Evolutionary conservation across 306 rosid genomes (phyloP), one percentile per base, ranked within the genome.

Genomic region (Carpinus fangiana): DNA sequence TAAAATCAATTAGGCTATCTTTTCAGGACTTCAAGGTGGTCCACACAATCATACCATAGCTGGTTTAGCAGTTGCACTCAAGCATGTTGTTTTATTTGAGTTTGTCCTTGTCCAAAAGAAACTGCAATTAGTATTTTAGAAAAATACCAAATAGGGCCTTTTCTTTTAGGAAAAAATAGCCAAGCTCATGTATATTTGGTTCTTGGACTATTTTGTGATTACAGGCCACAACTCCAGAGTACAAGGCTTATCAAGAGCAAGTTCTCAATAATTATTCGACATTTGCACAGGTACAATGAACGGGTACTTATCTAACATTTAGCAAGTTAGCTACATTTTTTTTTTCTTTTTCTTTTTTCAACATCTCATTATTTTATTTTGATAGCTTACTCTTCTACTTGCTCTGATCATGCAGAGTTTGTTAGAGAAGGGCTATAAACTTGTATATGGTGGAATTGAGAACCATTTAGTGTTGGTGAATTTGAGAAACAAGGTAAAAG

Each of bases 1-100:
- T 88, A 94, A 88, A 86, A 93, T 93, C 75, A 93, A 93, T 70
- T 91, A 88, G 84, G 97, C 98, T 81, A 92, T 93, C 82, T 93
- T 93, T 81, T 97, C 97, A 72, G 97, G 98, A 84, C 93, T 93
- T 74, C 98, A 93, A 86, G 98, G 98, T 88, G 98, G 97, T 82
- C 97, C 97, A 38, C 97, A 93, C 88, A 91, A 93, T 79, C 98
- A 93, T 78, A 93, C 97, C 11, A 91, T 93, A 67, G 5, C 97
- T 59, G 98, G 93, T 84, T 86, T 93, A 79, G 95, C 95, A 76
- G 92, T 93, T 83, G 97, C 98, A 83, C 82, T 93, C 69, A 93
- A 93, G 86, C 97, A 93, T 93, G 98, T 91, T 80, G 34, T 84
- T 76, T 78, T 7, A n/a, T 47, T 31, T 36, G 23, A 73, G 41